Evolutionary conservation across 2,329 filamentous ascomycete genomes (phyloP).

Genomic region (Septoria petroselini): DNA sequence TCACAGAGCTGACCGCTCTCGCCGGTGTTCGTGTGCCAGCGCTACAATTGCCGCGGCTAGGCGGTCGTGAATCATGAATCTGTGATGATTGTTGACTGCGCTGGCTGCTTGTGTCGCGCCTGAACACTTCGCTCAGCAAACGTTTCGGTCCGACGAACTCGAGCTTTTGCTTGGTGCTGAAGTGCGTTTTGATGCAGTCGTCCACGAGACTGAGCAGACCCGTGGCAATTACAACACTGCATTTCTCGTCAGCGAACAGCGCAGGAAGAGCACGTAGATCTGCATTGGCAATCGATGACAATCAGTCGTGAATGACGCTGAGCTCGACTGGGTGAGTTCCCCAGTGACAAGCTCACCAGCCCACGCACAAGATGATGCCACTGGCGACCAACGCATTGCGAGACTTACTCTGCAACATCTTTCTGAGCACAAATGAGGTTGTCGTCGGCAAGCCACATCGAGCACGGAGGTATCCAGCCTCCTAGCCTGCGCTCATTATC

Average conservation of each 20-base stretch:
- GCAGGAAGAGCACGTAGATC: background rate
- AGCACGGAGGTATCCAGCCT: slow-evolving; percentile 86
- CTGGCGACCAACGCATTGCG: background rate
- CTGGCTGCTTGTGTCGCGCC: slow-evolving; percentile 43
- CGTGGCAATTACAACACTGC: slow-evolving; percentile 82
- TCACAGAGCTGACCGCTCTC: slow-evolving; percentile 14
- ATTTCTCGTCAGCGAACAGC: slow-evolving; percentile 13
- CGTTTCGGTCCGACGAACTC: slow-evolving; percentile 62
- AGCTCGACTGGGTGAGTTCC: no score
- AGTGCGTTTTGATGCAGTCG: slow-evolving; percentile 80
- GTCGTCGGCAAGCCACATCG: slow-evolving; percentile 82
- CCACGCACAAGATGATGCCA: no score
- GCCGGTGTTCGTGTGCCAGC: slow-evolving; percentile 7
- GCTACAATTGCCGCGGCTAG: slow-evolving; percentile 24
- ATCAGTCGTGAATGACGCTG: no score
- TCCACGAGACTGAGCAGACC: slow-evolving; percentile 85
- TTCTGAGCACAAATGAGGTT: slow-evolving; percentile 65
- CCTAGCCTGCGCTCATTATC: slow-evolving; percentile 71
- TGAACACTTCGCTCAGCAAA: slow-evolving; percentile 63
- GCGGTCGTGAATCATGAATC: slow-evolving; percentile 22
- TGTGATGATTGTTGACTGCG: slow-evolving; percentile 27
- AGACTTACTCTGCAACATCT: slow-evolving; percentile 81
- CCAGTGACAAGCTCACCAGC: no score
- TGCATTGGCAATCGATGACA: background rate
- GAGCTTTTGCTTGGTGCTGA: slow-evolving; percentile 57